Conservation (phyloP, 352 stramenopile species). For the Hyaloperonospora brassicae region DNA sequence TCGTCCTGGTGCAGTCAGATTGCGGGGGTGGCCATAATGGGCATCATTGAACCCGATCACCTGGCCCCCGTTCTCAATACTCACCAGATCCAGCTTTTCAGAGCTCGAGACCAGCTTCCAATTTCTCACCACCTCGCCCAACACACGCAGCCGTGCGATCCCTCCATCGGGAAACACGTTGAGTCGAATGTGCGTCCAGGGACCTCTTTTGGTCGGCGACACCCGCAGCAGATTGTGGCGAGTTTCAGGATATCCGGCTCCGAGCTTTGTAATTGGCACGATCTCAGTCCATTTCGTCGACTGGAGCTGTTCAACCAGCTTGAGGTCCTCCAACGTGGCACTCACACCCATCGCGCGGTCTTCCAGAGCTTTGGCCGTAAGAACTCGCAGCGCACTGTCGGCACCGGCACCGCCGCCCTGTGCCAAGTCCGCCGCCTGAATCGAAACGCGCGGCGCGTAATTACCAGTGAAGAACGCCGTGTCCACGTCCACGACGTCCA, state of each 20-base stretch:
- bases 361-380: conserved; percentile 32
- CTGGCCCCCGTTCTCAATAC: conserved; percentile 69
- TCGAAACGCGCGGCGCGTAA: conserved; percentile 74
- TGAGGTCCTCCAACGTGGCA: conserved; percentile 33
- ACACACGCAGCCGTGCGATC: conserved; percentile 84
- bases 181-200: conserved; percentile 85
- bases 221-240: conserved; percentile 81
- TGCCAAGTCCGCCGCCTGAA: conserved; percentile 68
- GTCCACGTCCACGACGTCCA: conserved; percentile 80
- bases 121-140: conserved; percentile 56
- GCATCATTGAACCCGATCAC: conserved; percentile 89
- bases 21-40: conserved; percentile 91
- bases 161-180: conserved; percentile 92
- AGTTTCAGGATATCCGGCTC: conserved; percentile 79
- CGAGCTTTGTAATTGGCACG: conserved; percentile 38
- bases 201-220: conserved; percentile 23
- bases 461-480: conserved; percentile 95
- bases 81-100: conserved; percentile 81
- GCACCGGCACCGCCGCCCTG: conserved; percentile 9
- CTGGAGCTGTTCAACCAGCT: conserved; percentile 38
- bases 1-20: conserved; percentile 79
- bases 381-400: conserved; percentile 30
- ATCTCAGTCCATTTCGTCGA: conserved; percentile 61
- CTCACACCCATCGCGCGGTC: conserved; percentile 49
- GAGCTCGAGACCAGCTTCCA: conserved; percentile 43